Evolutionary conservation across 192 early-diverging fungal species (phyloP).

Genomic region (Coemansia umbellata): DNA sequence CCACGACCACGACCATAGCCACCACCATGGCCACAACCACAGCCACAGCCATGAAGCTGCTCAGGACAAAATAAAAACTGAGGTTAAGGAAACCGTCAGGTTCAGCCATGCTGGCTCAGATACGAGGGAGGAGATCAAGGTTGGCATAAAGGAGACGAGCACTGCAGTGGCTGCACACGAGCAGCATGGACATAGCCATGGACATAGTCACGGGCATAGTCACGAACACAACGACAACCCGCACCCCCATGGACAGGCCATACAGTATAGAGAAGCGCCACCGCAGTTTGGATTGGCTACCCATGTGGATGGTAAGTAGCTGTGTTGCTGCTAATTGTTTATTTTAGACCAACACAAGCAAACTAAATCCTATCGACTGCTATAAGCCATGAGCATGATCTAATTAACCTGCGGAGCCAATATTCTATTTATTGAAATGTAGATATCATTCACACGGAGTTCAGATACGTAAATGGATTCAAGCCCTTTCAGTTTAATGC

Average conservation of each 20-base stretch:
- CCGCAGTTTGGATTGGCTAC: slow-evolving; percentile 49
- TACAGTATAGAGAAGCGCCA: slow-evolving; percentile 40
- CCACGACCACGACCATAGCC: slow-evolving; percentile 6
- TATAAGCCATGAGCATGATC: too few relatives aligned
- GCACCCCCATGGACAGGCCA: slow-evolving; percentile 30
- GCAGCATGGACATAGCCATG: slow-evolving; percentile 16
- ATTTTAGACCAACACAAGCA: too few relatives aligned
- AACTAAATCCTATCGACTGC: too few relatives aligned
- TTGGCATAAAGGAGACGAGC: not conserved
- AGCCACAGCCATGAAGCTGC: slow-evolving; percentile 7
- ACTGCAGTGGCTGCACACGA: not conserved
- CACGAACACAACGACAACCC: slow-evolving; percentile 28
- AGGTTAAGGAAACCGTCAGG: slow-evolving; percentile 5
- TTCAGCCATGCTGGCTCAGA: not conserved
- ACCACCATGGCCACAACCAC: slow-evolving; percentile 2
- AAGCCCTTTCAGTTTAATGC: slow-evolving; percentile 50
- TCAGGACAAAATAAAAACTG: not conserved
- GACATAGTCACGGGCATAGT: slow-evolving; percentile 18
- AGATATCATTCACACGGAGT: slow-evolving; percentile 50
- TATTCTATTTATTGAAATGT: too few relatives aligned
- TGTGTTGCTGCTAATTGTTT: not conserved
- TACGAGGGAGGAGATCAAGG: not conserved
- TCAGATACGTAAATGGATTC: slow-evolving; percentile 47
- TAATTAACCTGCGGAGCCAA: too few relatives aligned
- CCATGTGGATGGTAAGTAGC: slow-evolving; percentile 49